Percentiles rank a stretch among this genome's conserved stretches.
These are phyloP conservation scores for Heimioporus sp. DNA, from an alignment of 768 basidiomycete species.

Conservation along the genomic window DNA sequence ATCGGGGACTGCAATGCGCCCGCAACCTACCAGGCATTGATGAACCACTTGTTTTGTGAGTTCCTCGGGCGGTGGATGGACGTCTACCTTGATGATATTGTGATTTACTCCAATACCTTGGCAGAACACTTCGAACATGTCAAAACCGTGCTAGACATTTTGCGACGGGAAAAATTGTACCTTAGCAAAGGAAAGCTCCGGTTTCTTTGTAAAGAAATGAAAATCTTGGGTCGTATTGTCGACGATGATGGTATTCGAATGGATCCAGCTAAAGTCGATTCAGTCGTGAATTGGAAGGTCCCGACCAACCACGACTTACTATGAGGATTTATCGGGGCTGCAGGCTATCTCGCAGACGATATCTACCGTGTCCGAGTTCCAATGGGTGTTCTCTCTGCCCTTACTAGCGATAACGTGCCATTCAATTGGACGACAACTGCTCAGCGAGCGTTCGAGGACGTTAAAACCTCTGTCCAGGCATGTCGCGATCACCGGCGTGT, in stretches of 20 bases:
- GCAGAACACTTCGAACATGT: neutral
- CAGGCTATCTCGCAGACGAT: neutral
- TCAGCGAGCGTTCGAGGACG: neutral
- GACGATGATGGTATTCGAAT: neutral
- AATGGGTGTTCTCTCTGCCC: neutral
- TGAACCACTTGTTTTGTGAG: neutral
- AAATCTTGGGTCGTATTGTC: neutral
- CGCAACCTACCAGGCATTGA: neutral
- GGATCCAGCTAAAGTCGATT: neutral
- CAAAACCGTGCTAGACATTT: neutral
- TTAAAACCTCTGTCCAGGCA: neutral
- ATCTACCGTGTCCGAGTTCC: neutral
- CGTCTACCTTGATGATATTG: neutral
- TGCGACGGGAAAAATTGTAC: neutral
- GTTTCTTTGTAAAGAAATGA: neutral
- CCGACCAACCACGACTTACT: neutral
- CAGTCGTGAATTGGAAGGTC: neutral
- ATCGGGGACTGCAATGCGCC: neutral
- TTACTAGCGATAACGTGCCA: neutral
- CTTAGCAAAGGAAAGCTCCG: neutral
- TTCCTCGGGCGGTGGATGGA: neutral
- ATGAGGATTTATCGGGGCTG: neutral
- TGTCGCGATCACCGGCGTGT: neutral
- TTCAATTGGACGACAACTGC: neutral
- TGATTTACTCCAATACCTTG: slow-evolving; percentile 14